phyloP scores from a whole-genome alignment of 2,329 filamentous ascomycete genomes.

The Penicillium glabrum region DNA sequence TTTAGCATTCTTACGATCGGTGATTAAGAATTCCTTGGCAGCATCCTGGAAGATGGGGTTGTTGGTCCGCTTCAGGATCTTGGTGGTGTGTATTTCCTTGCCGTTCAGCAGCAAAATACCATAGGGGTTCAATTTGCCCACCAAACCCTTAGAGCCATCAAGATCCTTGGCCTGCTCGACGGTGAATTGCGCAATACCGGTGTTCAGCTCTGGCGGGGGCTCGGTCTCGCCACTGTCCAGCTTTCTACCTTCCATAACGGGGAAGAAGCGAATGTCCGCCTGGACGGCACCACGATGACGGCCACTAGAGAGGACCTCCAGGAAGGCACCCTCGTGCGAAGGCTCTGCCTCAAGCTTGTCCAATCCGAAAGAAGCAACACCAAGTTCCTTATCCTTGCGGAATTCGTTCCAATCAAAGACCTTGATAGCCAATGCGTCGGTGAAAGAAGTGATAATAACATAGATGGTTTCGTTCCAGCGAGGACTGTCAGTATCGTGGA shows the following conservation, averaged over 20 bases:
- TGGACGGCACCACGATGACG: conserved; percentile 78
- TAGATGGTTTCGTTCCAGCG: conserved; percentile 97
- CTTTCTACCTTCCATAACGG: conserved; percentile 69
- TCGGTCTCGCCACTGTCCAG: conserved; percentile 74
- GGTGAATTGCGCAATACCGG: conserved; percentile 89
- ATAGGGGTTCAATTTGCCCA: conserved; percentile 90
- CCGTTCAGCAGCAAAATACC: conserved; percentile 85
- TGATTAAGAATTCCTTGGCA: conserved; percentile 91
- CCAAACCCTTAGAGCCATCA: conserved; percentile 85
- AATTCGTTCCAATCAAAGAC: conserved; percentile 93
- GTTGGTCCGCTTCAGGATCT: conserved; percentile 94
- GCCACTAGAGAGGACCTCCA: conserved; percentile 83
- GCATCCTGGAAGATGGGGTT: conserved; percentile 95
- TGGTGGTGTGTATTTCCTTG: conserved; percentile 84
- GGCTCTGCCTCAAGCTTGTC: conserved; percentile 76
- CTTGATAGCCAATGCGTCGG: conserved; percentile 80
- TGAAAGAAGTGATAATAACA: conserved; percentile 87
- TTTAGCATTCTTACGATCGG: conserved; percentile 85
- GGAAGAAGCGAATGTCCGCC: conserved; percentile 91
- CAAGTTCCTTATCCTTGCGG: conserved; percentile 94
- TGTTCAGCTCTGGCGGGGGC: conserved; percentile 83
- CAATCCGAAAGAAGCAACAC: conserved; percentile 78
- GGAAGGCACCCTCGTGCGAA: conserved; percentile 77
- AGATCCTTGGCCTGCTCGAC: conserved; percentile 96
- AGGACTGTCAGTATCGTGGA: conserved; percentile 81